These are phyloP conservation scores for Leishmania martiniquensis DNA, from an alignment of 208 protist genomes.

Conservation along the genomic window DNA sequence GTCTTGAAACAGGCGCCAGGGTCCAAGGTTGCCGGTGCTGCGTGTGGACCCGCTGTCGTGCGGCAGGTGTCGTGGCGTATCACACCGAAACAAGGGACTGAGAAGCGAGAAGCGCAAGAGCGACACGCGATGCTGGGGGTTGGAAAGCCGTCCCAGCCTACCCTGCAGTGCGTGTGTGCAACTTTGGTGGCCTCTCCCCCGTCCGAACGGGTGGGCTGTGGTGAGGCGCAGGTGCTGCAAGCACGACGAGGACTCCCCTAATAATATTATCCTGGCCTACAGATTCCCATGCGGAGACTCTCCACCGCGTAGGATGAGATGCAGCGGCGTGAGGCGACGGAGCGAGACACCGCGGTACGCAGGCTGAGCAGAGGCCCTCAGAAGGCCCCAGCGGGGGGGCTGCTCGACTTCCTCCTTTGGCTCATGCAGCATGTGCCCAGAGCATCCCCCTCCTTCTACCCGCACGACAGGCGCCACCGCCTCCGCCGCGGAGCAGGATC, in stretches of 20 bases:
- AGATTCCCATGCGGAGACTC: not conserved
- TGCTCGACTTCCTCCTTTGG: not conserved
- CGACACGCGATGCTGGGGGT: not conserved
- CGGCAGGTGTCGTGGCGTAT: not conserved
- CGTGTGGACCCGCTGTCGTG: not conserved
- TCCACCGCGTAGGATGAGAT: not conserved
- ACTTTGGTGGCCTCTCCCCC: not conserved
- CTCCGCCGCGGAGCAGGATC: not conserved
- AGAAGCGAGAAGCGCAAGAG: not conserved
- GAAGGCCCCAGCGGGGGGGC: not conserved
- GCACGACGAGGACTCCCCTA: not conserved
- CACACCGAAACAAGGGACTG: not conserved
- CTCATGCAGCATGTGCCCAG: not conserved
- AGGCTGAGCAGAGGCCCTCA: not conserved
- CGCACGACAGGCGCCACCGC: not conserved
- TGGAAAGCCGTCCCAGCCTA: not conserved
- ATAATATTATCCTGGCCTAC: not conserved
- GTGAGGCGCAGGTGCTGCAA: not conserved
- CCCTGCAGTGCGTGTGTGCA: not conserved
- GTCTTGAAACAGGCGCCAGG: not conserved
- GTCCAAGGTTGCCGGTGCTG: not conserved
- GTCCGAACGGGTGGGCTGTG: not conserved
- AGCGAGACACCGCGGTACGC: not conserved
- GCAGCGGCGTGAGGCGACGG: not conserved
- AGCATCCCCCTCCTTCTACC: not conserved